Conservation (phyloP, 352 stramenopile genomes). For the Peronospora belbahrii region DNA sequence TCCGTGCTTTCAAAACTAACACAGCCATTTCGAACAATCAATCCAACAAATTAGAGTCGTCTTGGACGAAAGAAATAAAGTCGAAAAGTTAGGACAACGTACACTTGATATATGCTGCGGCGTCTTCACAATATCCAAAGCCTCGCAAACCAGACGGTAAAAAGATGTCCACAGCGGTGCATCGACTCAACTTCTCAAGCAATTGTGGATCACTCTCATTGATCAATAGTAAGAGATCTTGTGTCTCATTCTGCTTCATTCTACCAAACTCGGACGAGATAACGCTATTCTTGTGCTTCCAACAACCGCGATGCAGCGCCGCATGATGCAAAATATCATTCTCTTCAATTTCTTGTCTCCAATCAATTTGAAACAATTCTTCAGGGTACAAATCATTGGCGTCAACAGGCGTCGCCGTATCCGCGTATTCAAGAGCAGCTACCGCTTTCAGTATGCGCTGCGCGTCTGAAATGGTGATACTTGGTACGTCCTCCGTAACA, state of each 20-base stretch:
- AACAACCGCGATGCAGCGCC: constrained; percentile 30
- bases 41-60: too few relatives aligned
- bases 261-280: constrained; percentile 26
- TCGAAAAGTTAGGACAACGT: constrained; percentile 7
- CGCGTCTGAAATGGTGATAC: constrained; percentile 11
- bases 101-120: constrained; percentile 56
- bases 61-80: neutral
- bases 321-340: constrained; percentile 38
- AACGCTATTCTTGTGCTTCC: constrained; percentile 30
- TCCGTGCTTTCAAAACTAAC: constrained; percentile 37
- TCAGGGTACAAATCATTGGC: constrained; percentile 23
- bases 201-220: constrained; percentile 31
- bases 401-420: constrained; percentile 9
- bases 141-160: constrained; percentile 34
- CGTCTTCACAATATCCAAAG: constrained; percentile 72
- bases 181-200: constrained; percentile 39
- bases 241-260: constrained; percentile 2
- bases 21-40: too few relatives aligned
- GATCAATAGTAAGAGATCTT: constrained; percentile 18
- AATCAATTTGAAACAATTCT: constrained; percentile 25
- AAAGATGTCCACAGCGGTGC: constrained; percentile 60
- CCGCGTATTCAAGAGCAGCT: constrained; percentile 17
- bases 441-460: constrained; percentile 19
- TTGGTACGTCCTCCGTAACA: constrained; percentile 6
- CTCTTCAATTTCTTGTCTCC: constrained; percentile 19